Percentiles rank a stretch among this genome's conserved stretches.
Evolutionary conservation across 306 rosid genomes (phyloP).

Genomic region (Casuarina glauca): DNA sequence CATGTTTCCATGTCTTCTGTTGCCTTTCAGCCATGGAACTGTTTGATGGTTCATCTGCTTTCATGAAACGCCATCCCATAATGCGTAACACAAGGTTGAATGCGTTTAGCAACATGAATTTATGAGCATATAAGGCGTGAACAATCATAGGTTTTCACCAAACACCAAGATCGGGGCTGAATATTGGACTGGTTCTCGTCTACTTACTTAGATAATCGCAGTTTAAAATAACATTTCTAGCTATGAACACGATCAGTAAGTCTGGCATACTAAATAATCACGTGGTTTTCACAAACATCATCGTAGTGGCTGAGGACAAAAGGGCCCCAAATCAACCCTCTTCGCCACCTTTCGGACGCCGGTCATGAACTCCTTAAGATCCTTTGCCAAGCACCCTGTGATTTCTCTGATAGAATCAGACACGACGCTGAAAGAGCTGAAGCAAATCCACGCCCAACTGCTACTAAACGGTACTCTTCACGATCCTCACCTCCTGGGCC

Average conservation of each 20-base stretch:
- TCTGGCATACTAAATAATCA: background rate
- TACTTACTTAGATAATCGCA: background rate
- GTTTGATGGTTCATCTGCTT: too few species aligned
- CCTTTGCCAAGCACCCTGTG: conserved; percentile 40
- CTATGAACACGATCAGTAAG: background rate
- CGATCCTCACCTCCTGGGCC: conserved; percentile 27
- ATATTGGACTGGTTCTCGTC: too few species aligned
- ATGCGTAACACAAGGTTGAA: too few species aligned
- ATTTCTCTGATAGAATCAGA: conserved; percentile 34
- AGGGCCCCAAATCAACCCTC: background rate
- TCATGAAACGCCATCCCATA: too few species aligned
- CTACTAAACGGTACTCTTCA: conserved; percentile 35
- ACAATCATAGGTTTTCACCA: too few species aligned
- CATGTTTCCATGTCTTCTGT: background rate
- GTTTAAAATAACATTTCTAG: background rate
- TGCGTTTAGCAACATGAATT: too few species aligned
- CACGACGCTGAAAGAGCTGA: conserved; percentile 36
- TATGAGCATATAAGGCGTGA: too few species aligned
- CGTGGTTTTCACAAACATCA: background rate
- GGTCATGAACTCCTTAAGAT: conserved; percentile 36
- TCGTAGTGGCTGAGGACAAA: background rate
- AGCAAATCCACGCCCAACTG: conserved; percentile 53
- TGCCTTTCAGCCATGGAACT: too few species aligned
- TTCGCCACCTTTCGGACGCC: background rate
- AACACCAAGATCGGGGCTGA: too few species aligned